These are phyloP conservation scores for Flaveria linearis DNA, from an alignment of 129 eudicot species.

Conservation along the genomic window DNA sequence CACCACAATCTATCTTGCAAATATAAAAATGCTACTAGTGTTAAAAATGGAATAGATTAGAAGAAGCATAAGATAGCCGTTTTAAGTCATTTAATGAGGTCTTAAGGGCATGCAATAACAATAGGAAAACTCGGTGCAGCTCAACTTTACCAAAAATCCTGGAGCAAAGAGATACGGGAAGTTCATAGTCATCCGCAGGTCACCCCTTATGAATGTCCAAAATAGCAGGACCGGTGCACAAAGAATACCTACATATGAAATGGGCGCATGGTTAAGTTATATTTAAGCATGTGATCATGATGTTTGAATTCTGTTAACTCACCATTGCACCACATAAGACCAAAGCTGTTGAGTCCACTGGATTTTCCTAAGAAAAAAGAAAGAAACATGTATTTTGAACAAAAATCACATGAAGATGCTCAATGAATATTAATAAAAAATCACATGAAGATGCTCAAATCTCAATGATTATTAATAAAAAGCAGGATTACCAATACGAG, in stretches of 20 bases:
- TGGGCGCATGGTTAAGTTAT: neutral
- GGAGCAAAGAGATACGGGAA: slow-evolving; percentile 80
- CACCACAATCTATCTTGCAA: slow-evolving; percentile 1
- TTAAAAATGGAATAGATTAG: neutral
- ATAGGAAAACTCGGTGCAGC: neutral
- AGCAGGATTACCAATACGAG: slow-evolving; percentile 66
- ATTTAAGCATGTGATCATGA: neutral
- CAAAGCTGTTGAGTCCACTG: slow-evolving; percentile 96
- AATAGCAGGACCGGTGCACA: slow-evolving; percentile 73
- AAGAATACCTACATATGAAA: slow-evolving; percentile 50
- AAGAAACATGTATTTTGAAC: slow-evolving; percentile 13
- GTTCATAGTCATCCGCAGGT: slow-evolving; percentile 60
- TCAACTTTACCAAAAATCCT: slow-evolving; percentile 76
- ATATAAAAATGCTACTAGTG: neutral
- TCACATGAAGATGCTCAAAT: slow-evolving; percentile 13
- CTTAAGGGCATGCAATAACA: neutral
- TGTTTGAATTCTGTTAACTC: slow-evolving; percentile 26
- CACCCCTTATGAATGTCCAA: slow-evolving; percentile 86
- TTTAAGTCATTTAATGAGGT: neutral
- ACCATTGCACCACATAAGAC: slow-evolving; percentile 99
- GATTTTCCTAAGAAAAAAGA: slow-evolving; percentile 63
- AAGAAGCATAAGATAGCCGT: neutral
- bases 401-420: slow-evolving; percentile 19
- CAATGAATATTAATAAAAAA: neutral
- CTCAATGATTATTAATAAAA: neutral